Base-by-base conservation (phyloP, 345 rosid genomes). In the Rhizophora mangle region DNA sequence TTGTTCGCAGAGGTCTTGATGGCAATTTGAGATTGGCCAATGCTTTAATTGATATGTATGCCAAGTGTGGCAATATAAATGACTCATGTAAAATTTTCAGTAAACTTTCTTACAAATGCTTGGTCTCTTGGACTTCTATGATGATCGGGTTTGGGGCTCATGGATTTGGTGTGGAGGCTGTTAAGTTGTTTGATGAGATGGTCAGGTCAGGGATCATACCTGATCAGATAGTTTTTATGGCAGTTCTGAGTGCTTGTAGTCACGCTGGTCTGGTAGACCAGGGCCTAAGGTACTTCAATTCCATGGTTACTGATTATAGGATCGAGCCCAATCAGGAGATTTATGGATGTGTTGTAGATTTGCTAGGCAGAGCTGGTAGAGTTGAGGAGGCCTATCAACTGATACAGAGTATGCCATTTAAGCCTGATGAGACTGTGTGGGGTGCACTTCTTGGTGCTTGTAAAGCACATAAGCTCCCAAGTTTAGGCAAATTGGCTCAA, bases 111-210 rank as follows among this genome's bases (percentile, higher is more conserved):
- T 70, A 73, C 61, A 86, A 75, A 68, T 72, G 85, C 80, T 76
- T 94, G 67, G 87, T 95, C 9, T 89, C 93, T 56, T 95, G 99
- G 97, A 89, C 99, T 27, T 89, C 97, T 52, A 94, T 94, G 95
- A 87, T 94, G 96, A 83, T 88, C 68, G 99, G 96, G 58, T 95
- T 86, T 64, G 92, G 99, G 9, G 82, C 93, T 22, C 90, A 89
- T 22, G 97, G 99, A 27, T 83, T 74, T 75, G 96, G 93, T 49
- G 74, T 68, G 75, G 88, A 88, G 72, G 89, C 88, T 39, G 84
- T 88, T 62, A 81, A 80, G 47, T 72, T 95, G 81, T 95, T 95
- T 52, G 89, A 92, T 60, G 80, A 87, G 81, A 95, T 92, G 97
- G 88, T 90, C 58, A 47, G 54, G 56, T 84, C 90, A 11, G 93